Conservation (phyloP, 1,139 yeast species). For the Yamadazyma atlantica region DNA sequence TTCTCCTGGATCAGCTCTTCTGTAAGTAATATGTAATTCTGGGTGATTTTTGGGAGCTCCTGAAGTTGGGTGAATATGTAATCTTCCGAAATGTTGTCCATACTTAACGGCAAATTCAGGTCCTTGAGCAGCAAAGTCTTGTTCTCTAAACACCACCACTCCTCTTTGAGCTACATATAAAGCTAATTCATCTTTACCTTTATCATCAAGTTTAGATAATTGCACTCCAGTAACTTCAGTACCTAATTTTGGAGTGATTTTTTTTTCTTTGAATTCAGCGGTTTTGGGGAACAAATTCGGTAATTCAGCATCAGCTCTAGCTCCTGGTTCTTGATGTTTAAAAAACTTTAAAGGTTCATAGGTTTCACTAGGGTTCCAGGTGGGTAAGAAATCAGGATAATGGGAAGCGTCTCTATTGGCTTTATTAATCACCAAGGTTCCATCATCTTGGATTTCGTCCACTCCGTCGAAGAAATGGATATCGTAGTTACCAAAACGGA, state of each 20-base stretch:
- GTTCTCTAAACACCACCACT: constrained; percentile 63
- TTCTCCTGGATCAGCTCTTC: constrained; percentile 42
- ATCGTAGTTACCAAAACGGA: constrained; percentile 34
- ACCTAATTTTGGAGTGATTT: constrained; percentile 62
- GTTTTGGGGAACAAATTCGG: constrained; percentile 43
- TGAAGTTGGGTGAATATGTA: constrained; percentile 70
- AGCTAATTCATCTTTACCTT: constrained; percentile 60
- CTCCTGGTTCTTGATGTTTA: constrained; percentile 53
- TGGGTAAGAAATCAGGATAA: constrained; percentile 49
- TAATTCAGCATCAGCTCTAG: constrained; percentile 52
- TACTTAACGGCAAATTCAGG: constrained; percentile 48
- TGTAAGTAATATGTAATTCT: constrained; percentile 58
- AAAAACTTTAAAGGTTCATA: constrained; percentile 46
- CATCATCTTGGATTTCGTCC: constrained; percentile 37
- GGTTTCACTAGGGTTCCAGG: constrained; percentile 49
- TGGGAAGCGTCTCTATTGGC: constrained; percentile 28
- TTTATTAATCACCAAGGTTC: constrained; percentile 28
- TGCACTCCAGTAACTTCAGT: constrained; percentile 56
- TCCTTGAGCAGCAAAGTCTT: constrained; percentile 55
- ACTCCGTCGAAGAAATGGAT: constrained; percentile 38
- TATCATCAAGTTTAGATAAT: constrained; percentile 45
- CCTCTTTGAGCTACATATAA: constrained; percentile 60
- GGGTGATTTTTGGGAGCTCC: constrained; percentile 58
- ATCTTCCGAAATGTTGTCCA: constrained; percentile 62
- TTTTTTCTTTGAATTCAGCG: constrained; percentile 25